Evolutionary conservation across 108 stramenopile genomes (phyloP).

Genomic region (Pseudonitzschia multiseries): DNA sequence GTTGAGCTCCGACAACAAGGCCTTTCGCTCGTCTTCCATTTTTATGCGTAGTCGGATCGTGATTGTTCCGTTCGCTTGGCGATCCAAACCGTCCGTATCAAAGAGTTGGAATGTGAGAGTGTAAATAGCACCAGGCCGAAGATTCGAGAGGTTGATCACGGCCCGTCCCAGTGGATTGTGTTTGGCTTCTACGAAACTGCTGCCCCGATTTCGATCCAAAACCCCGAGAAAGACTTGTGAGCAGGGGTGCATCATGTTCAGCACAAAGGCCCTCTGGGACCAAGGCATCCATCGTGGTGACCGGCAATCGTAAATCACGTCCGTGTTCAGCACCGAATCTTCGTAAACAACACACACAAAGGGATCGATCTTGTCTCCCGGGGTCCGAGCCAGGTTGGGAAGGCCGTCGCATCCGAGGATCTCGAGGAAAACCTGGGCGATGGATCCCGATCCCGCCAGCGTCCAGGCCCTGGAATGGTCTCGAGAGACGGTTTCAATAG

Average conservation of each 20-base stretch:
- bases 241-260: constrained; percentile 45
- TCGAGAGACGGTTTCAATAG: constrained; percentile 48
- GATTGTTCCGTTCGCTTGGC: constrained; percentile 12
- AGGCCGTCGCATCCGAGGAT: constrained; percentile 62
- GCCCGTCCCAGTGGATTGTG: constrained; percentile 31
- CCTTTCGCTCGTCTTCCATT: constrained; percentile 11
- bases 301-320: constrained; percentile 64
- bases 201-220: constrained; percentile 14
- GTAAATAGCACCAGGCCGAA: constrained; percentile 22
- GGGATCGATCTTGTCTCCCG: neutral
- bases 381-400: constrained; percentile 10
- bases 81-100: neutral
- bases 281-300: constrained; percentile 77
- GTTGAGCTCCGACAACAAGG: constrained; percentile 1
- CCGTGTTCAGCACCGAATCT: constrained; percentile 68
- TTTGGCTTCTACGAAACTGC: neutral
- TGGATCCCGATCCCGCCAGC: constrained; percentile 60
- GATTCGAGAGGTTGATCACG: constrained; percentile 26
- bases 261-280: constrained; percentile 70
- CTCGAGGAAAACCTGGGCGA: constrained; percentile 64
- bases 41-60: constrained; percentile 25
- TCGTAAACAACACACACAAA: constrained; percentile 56
- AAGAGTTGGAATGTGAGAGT: constrained; percentile 21
- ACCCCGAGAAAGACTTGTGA: constrained; percentile 12
- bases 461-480: constrained; percentile 44